Percentiles rank a stretch among this genome's conserved stretches.
Conservation (phyloP, 805 yeast species). For the Cyberlindnera xishuangbannaensis region DNA sequence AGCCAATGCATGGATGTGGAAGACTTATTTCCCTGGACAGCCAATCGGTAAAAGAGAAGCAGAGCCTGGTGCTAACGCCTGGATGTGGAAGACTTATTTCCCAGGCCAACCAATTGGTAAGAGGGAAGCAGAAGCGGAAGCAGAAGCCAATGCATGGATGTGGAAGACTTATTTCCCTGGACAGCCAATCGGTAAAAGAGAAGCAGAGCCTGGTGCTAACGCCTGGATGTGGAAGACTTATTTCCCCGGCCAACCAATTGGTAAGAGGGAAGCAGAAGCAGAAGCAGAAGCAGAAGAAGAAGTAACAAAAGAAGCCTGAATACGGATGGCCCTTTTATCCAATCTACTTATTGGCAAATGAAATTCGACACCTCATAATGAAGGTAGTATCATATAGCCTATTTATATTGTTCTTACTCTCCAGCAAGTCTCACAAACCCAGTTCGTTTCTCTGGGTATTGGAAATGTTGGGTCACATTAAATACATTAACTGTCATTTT, state of each 20-base stretch:
- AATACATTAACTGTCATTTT: too few species aligned
- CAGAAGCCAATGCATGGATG: conserved; percentile 4
- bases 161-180: conserved; percentile 15
- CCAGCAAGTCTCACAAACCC: too few species aligned
- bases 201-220: neutral
- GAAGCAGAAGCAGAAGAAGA: too few species aligned
- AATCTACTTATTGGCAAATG: too few species aligned
- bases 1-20: conserved; percentile 21
- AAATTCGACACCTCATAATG: too few species aligned
- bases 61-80: conserved; percentile 13
- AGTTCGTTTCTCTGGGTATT: too few species aligned
- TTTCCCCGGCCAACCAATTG: neutral
- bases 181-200: conserved; percentile 17
- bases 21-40: conserved; percentile 13
- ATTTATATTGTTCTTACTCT: too few species aligned
- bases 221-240: neutral
- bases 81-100: conserved; percentile 15
- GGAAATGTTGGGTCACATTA: too few species aligned
- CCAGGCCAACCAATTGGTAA: conserved; percentile 17
- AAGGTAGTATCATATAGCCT: too few species aligned
- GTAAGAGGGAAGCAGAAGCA: too few species aligned
- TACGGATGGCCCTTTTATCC: too few species aligned
- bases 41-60: conserved; percentile 10
- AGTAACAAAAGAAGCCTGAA: too few species aligned
- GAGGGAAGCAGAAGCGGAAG: conserved; percentile 18